These are phyloP conservation scores for Hypsizygus marmoreus DNA, from an alignment of 768 basidiomycete genomes.

Conservation along the genomic window DNA sequence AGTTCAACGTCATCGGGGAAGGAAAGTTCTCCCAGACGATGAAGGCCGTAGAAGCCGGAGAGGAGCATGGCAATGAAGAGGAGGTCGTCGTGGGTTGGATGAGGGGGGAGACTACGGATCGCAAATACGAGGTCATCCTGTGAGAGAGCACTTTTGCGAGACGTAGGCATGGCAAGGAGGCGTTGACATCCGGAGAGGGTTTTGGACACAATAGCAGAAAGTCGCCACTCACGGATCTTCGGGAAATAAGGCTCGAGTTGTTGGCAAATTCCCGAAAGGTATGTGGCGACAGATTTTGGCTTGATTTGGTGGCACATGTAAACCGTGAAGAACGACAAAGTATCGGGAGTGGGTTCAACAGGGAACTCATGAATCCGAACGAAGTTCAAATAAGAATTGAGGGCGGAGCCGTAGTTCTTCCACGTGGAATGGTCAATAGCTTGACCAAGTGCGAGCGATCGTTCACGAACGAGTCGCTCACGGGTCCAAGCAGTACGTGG, in stretches of 20 bases:
- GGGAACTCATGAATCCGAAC: conserved; percentile 30
- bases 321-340: conserved; percentile 34
- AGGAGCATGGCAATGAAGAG: conserved; percentile 31
- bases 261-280: conserved; percentile 40
- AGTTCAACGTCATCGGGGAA: conserved; percentile 20
- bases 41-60: conserved; percentile 25
- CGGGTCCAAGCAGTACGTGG: conserved; percentile 28
- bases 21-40: conserved; percentile 28
- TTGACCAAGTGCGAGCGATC: conserved; percentile 22
- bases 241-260: conserved; percentile 34
- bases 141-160: conserved; percentile 23
- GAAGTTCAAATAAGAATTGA: conserved; percentile 41
- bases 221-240: conserved; percentile 17
- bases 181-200: conserved; percentile 26
- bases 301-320: conserved; percentile 39
- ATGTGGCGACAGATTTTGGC: conserved; percentile 33
- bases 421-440: conserved; percentile 27
- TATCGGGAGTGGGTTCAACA: conserved; percentile 37
- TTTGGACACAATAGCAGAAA: conserved; percentile 20
- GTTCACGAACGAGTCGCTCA: conserved; percentile 17
- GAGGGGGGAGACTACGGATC: background rate
- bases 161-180: conserved; percentile 6
- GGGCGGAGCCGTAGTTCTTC: conserved; percentile 29
- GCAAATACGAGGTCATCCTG: background rate
- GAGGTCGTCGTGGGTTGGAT: conserved; percentile 17